Conservation (phyloP, 2,329 filamentous ascomycete genomes). For the Chaetomium strumarium region DNA sequence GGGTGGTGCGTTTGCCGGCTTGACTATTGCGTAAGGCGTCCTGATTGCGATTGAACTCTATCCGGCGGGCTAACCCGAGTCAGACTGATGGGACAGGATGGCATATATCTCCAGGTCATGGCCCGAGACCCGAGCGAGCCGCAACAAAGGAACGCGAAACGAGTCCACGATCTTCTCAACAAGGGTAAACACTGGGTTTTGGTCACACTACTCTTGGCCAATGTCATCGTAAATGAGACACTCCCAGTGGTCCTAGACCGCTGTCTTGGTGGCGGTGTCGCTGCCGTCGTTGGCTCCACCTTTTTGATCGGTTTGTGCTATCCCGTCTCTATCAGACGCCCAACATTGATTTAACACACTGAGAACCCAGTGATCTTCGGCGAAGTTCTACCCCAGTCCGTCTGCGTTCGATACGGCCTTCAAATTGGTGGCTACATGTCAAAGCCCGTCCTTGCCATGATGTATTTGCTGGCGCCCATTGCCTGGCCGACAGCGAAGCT, state of each 20-base stretch:
- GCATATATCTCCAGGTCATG: slow-evolving; percentile 95
- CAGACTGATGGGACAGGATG: slow-evolving; percentile 68
- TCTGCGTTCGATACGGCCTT: slow-evolving; percentile 93
- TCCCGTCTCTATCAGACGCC: background rate
- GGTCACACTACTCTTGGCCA: slow-evolving; percentile 86
- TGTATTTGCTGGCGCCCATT: slow-evolving; percentile 86
- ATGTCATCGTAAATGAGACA: slow-evolving; percentile 97
- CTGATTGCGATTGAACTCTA: background rate
- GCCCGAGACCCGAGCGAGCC: slow-evolving; percentile 74
- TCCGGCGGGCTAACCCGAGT: slow-evolving; percentile 10
- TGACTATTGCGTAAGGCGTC: slow-evolving; percentile 70
- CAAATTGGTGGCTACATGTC: slow-evolving; percentile 94
- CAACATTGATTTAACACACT: slow-evolving; percentile 10
- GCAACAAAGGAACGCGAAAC: slow-evolving; percentile 80
- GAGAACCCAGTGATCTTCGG: slow-evolving; percentile 78
- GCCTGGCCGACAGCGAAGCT: slow-evolving; percentile 95
- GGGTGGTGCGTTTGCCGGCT: slow-evolving; percentile 87
- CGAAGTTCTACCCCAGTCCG: slow-evolving; percentile 90
- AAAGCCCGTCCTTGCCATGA: slow-evolving; percentile 76
- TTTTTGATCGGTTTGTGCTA: slow-evolving; percentile 75
- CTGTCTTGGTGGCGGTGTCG: slow-evolving; percentile 88
- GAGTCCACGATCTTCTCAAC: slow-evolving; percentile 72
- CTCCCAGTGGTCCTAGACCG: slow-evolving; percentile 91
- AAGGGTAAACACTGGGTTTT: slow-evolving; percentile 97
- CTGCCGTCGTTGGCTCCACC: slow-evolving; percentile 88